Base-by-base conservation (phyloP, 768 basidiomycete genomes). In the Hortiboletus flavorubellus region DNA sequence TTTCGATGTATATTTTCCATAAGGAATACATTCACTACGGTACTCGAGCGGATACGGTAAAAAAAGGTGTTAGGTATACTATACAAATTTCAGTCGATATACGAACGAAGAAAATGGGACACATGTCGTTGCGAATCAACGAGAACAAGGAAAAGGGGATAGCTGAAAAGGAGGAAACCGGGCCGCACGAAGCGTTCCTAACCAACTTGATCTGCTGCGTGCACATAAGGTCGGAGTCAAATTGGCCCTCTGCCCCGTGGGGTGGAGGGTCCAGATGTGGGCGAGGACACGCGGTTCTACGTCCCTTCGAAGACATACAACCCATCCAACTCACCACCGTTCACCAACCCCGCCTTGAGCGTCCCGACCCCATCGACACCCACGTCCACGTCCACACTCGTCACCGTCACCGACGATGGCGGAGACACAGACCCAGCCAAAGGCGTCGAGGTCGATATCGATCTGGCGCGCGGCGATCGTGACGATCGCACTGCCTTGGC, bases 251-350 rank as follows among this genome's bases (percentile, higher is more conserved):
- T 51, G 55, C 61, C 60, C 49, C 49, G 10, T 18, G 34, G 33
- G 26, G 45, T 58, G 45, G n/a, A 51, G 45, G 52, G 47, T 37
- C 31, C 42, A 0, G 23, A 55, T 2, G n/a, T 18, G 11, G 16
- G 26, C 21, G 11, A 7, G 23, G 11, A 47, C 44, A 15, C 5
- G 31, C n/a, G 16, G 26, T 6, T 33, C 33, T 49, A 64, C 26
- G 57, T 60, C 53, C 56, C 61, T 33, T 70, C 68, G 59, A 70
- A 70, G 49, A 70, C 68, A 41, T 70, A 70, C 43, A 70, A 34
- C 33, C 68, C 68, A 18, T 70, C 68, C 56, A 70, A 18, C 55
- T 70, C 68, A 23, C 68, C 68, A 8, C 68, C 68, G 7, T 61
- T 66, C 18, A 70, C 68, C 33, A 70, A 44, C 8, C 68, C 68